Base-by-base conservation (phyloP, 2,329 filamentous ascomycete genomes). In the Paecilomyces sp. region DNA sequence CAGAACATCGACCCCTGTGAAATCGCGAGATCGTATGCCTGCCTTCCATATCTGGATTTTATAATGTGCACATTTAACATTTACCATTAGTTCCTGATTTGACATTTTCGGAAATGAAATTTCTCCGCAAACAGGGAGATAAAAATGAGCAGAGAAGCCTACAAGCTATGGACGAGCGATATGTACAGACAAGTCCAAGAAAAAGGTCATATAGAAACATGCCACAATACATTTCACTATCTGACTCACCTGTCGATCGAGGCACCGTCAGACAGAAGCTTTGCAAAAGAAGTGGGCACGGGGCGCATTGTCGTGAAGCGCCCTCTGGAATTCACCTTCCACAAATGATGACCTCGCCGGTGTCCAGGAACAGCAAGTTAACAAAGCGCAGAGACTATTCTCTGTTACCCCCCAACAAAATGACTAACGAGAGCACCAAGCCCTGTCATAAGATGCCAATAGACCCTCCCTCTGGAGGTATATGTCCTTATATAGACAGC, bases 1-100 rank as follows among this genome's bases (percentile, higher is more conserved):
- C 1, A 74, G 68, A 52, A 64, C 71, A 11, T 76, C 74, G 18
- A 68, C 68, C 3, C 68, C 70, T 1, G 56, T 70, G 4, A 68
- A 63, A n/a, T 58, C 63, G 30, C 60, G 59, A 28, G 59, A 64
- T 36, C 60, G 31, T 33, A 33, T 12, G 31, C 31, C 3, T 8
- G 3, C 31, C 31, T 33, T 33, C 8, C 11, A 33, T 33, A 33
- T 33, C 31, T 12, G 31, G 31, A 33, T 33, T 11, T 6, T 9
- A 3, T 31, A 31, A 33, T 33, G 31, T 33, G 31, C 31, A 33
- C 31, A 33, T 57, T 30, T 18, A 55, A 63, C 41, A 41, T 59
- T 50, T 50, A 22, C 25, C 51, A 33, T 34, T 47, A 64, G 65
- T 61, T n/a, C 54, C 62, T 12, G 63, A 64, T 12, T 51, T 63